Evolutionary conservation across 2,329 filamentous ascomycete species (phyloP).

Genomic region (Polytolypa hystricis): DNA sequence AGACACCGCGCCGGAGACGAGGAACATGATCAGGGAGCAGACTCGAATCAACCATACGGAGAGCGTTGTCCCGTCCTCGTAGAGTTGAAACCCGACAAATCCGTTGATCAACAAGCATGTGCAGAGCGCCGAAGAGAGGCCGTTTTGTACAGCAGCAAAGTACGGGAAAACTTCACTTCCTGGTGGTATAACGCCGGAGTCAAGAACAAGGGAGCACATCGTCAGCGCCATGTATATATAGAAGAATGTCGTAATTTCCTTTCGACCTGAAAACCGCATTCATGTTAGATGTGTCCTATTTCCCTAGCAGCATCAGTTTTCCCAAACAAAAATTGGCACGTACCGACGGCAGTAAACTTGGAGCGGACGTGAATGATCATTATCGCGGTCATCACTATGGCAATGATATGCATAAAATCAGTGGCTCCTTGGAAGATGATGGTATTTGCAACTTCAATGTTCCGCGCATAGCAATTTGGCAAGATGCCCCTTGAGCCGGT

Average conservation of each 20-base stretch:
- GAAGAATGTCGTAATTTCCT: constrained; percentile 80
- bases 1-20: constrained; percentile 75
- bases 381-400: constrained; percentile 82
- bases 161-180: constrained; percentile 74
- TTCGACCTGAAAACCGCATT: constrained; percentile 41
- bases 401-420: constrained; percentile 83
- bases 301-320: constrained; percentile 1
- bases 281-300: constrained; percentile 7
- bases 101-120: constrained; percentile 91
- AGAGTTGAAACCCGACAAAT: constrained; percentile 95
- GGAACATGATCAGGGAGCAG: constrained; percentile 68
- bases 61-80: constrained; percentile 88
- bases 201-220: constrained; percentile 76
- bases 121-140: constrained; percentile 72
- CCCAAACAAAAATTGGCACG: constrained; percentile 20
- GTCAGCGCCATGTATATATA: constrained; percentile 91
- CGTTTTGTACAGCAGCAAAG: constrained; percentile 79
- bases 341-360: constrained; percentile 96
- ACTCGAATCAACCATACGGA: constrained; percentile 87
- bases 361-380: constrained; percentile 96
- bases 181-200: constrained; percentile 83
- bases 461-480: constrained; percentile 82
- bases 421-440: constrained; percentile 94
- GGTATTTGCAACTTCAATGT: constrained; percentile 93
- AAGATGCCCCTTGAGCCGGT: constrained; percentile 67